A percentile compares a stretch with the other conserved stretches of the same genome.
Conservation (phyloP, 2,329 filamentous ascomycete species). For the Epichloe uncinata region DNA sequence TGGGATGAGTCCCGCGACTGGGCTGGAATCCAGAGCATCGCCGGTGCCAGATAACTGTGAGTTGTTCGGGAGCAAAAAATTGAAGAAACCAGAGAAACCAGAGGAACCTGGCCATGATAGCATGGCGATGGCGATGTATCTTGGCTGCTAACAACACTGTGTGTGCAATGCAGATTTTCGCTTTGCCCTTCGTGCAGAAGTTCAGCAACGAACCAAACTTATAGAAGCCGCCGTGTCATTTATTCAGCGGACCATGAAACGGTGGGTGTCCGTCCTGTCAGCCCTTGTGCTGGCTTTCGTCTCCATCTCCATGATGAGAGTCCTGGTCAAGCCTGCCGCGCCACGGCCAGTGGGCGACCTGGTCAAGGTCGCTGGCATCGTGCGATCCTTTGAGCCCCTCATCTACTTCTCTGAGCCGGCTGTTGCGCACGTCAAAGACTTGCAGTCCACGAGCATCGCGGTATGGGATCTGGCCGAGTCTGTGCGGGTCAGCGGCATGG, state of each 20-base stretch:
- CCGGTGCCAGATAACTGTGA: slow-evolving; percentile 35
- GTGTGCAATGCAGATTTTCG: slow-evolving; percentile 53
- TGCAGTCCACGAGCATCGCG: slow-evolving; percentile 83
- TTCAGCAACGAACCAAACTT: slow-evolving; percentile 74
- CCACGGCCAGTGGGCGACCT: slow-evolving; percentile 44
- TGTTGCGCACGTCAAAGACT: slow-evolving; percentile 68
- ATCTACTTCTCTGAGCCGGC: slow-evolving; percentile 93
- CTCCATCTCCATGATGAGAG: slow-evolving; percentile 49
- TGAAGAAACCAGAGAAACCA: no score
- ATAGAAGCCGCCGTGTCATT: slow-evolving; percentile 61
- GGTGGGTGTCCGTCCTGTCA: slow-evolving; percentile 53
- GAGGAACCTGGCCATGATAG: not conserved
- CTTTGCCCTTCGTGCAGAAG: slow-evolving; percentile 75
- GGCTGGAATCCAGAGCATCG: slow-evolving; percentile 12
- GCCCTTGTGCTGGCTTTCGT: slow-evolving; percentile 50
- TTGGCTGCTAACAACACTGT: not conserved
- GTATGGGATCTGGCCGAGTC: slow-evolving; percentile 93
- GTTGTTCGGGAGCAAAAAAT: no score
- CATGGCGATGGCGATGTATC: no score
- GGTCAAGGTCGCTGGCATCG: slow-evolving; percentile 79
- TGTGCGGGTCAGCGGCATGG: slow-evolving; percentile 81
- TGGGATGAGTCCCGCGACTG: slow-evolving; percentile 14
- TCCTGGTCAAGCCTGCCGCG: slow-evolving; percentile 54
- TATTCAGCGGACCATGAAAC: slow-evolving; percentile 52
- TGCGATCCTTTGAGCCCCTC: slow-evolving; percentile 82